phyloP scores from a whole-genome alignment of 148 eudicot genomes.

The Persicaria tinctoria region DNA sequence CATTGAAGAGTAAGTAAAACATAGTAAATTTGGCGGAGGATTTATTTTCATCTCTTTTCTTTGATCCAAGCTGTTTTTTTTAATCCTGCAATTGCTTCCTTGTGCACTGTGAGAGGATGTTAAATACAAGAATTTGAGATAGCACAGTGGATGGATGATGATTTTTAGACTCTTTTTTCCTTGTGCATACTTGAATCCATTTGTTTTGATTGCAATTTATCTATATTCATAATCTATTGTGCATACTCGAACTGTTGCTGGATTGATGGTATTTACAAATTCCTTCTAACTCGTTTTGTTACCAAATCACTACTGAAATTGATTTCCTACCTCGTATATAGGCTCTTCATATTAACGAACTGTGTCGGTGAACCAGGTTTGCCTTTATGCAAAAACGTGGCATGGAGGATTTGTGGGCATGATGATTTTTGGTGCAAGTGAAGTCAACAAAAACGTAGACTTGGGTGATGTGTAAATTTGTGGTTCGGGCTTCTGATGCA shows the following conservation, averaged over 20 bases:
- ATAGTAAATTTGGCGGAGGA: background rate
- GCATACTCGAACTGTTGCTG: too few species aligned
- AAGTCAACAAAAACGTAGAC: constrained; percentile 89
- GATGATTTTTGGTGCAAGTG: constrained; percentile 98
- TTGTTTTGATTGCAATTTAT: too few species aligned
- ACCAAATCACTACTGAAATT: too few species aligned
- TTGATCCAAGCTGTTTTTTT: background rate
- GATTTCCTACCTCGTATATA: too few species aligned
- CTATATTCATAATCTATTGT: too few species aligned
- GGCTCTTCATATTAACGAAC: too few species aligned
- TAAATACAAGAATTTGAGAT: background rate
- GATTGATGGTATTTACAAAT: too few species aligned
- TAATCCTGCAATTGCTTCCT: background rate
- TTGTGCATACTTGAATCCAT: too few species aligned
- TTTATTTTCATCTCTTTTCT: background rate
- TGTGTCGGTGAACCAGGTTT: constrained; percentile 44
- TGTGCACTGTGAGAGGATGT: background rate
- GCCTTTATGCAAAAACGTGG: constrained; percentile 96
- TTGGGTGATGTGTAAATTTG: constrained; percentile 94
- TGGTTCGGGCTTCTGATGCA: constrained; percentile 89
- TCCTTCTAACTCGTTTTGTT: too few species aligned
- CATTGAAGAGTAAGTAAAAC: background rate
- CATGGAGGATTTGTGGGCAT: constrained; percentile 90
- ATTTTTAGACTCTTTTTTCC: background rate
- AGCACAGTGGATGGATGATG: background rate